A percentile compares a stretch with the other conserved stretches of the same genome.
phyloP scores from a whole-genome alignment of 2,329 filamentous ascomycete genomes.

The Coniochaeta prunicola region DNA sequence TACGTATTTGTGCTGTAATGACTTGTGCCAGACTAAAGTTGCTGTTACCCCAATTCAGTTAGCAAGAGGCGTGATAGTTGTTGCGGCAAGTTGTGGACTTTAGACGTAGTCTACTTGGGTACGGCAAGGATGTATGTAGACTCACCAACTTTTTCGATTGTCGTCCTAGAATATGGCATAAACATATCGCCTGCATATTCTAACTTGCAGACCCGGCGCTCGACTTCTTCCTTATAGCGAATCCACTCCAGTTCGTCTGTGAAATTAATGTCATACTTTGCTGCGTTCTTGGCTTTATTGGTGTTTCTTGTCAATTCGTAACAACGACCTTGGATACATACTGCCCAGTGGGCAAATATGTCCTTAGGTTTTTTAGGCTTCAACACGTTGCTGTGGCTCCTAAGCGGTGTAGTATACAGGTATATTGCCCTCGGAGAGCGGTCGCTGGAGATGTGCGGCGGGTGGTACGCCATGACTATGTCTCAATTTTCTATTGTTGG shows the following conservation, averaged over 20 bases:
- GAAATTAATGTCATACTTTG: too few relatives aligned
- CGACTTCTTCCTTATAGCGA: too few relatives aligned
- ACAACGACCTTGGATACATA: constrained; percentile 5
- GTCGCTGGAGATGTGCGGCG: too few relatives aligned
- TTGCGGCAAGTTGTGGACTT: too few relatives aligned
- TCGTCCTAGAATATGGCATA: neutral
- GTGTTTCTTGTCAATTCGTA: constrained; percentile 4
- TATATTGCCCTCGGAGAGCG: too few relatives aligned
- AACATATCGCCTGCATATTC: neutral
- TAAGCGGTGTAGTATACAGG: constrained; percentile 28
- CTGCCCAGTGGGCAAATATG: constrained; percentile 6
- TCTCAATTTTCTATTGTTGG: too few relatives aligned
- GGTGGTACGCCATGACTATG: too few relatives aligned
- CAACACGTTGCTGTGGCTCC: constrained; percentile 2
- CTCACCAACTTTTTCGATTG: neutral
- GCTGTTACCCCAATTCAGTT: constrained; percentile 4
- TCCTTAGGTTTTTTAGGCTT: constrained; percentile 5
- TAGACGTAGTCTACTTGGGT: too few relatives aligned
- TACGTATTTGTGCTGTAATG: constrained; percentile 4
- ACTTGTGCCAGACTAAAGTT: constrained; percentile 2
- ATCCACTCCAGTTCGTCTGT: too few relatives aligned
- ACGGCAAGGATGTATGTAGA: too few relatives aligned
- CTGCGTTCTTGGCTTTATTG: neutral
- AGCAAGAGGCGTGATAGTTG: too few relatives aligned
- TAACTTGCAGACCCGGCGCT: neutral